Conservation (phyloP, 345 rosid species). For the Eucalyptus urophylla region DNA sequence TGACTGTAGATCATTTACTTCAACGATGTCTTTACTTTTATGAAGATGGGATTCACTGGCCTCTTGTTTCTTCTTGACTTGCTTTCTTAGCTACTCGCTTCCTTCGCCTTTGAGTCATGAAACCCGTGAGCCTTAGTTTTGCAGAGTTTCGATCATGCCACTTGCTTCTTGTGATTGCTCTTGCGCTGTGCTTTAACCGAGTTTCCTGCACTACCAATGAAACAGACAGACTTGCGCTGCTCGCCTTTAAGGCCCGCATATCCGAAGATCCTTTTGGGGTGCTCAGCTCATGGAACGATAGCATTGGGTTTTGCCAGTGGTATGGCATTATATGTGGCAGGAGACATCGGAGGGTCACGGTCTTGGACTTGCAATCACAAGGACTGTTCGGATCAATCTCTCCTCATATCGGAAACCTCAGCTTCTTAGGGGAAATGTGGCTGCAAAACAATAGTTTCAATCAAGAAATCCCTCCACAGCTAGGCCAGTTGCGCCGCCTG, state of each 20-base stretch:
- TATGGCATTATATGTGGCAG: rapidly evolving
- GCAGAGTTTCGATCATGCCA: not conserved
- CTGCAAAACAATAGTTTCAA: not conserved
- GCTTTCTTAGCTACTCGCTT: not conserved
- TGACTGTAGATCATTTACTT: not conserved
- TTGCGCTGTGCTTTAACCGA: not conserved
- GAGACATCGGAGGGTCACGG: not conserved
- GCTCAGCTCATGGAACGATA: not conserved
- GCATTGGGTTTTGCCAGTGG: not conserved
- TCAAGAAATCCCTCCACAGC: not conserved
- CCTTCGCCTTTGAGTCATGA: not conserved
- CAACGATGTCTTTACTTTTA: not conserved
- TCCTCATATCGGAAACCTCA: not conserved
- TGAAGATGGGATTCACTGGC: not conserved
- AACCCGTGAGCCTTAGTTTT: not conserved
- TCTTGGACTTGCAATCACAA: not conserved
- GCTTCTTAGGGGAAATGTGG: not conserved
- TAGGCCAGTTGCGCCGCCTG: not conserved
- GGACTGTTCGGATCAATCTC: not conserved
- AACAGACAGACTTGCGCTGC: not conserved
- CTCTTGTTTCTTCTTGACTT: not conserved
- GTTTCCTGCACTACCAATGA: not conserved
- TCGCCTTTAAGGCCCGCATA: not conserved
- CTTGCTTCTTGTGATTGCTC: not conserved
- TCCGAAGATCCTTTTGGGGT: not conserved